phyloP scores from a whole-genome alignment of 768 basidiomycete genomes.

The Boletus sensibilis region DNA sequence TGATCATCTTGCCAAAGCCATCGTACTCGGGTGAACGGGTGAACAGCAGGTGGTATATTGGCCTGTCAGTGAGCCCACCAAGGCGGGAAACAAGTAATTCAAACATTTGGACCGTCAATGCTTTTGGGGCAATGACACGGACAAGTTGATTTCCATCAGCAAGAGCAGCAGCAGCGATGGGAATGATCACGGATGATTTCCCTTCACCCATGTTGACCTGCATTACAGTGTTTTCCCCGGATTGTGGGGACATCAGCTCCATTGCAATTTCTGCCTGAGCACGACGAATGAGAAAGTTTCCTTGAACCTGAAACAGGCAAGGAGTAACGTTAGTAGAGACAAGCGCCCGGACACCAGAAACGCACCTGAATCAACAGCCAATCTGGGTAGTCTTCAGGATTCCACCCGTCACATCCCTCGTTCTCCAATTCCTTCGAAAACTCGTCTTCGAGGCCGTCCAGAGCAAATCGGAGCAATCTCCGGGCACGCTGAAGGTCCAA shows the following conservation, averaged over 20 bases:
- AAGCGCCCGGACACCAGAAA: no score
- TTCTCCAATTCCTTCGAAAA: slow-evolving; percentile 23
- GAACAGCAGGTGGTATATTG: no score
- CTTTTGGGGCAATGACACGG: slow-evolving; percentile 45
- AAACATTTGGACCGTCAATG: no score
- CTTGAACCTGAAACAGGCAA: background rate
- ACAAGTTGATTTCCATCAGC: slow-evolving; percentile 43
- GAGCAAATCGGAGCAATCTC: slow-evolving; percentile 12
- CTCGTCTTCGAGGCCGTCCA: no score
- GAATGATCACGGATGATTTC: slow-evolving; percentile 9
- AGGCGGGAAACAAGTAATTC: slow-evolving; percentile 41
- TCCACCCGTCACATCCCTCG: slow-evolving; percentile 14
- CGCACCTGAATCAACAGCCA: slow-evolving; percentile 33
- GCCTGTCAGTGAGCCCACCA: no score
- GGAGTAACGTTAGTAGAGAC: background rate
- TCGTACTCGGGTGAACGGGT: no score
- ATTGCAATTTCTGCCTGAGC: slow-evolving; percentile 37
- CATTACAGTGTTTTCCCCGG: slow-evolving; percentile 34
- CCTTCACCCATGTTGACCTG: no score
- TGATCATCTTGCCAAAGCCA: slow-evolving; percentile 20
- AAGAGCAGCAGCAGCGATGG: slow-evolving; percentile 39
- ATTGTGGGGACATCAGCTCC: slow-evolving; percentile 44
- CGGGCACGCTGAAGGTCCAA: no score
- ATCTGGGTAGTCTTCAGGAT: slow-evolving; percentile 27
- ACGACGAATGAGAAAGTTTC: no score